Evolutionary conservation across 139 green algal genomes (phyloP), one percentile per base, ranked within the genome.

Genomic region (Tetradesmus obliquus): DNA sequence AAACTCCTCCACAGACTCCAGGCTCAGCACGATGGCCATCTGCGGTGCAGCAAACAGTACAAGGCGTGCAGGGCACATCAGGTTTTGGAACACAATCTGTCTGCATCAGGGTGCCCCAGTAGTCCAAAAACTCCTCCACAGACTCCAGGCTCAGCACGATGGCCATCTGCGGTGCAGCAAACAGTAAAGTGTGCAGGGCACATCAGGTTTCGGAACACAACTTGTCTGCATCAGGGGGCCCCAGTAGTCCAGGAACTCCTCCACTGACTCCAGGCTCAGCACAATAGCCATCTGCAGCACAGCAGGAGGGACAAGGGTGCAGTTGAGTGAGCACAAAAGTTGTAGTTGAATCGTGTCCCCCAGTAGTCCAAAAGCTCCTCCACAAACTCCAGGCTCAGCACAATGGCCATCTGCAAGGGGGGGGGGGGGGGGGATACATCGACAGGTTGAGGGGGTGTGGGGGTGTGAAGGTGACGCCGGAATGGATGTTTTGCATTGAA

Each of bases 161-260:
- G 15, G 97, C 97, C 92, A 98, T 98, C 95, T 99, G 97, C 79
- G 62, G n/a, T 13, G 12, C 32, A 66, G 54, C 66, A 69, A 80
- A 17, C 74, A 72, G 5, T 24, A 45, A 45, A 45, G 32, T 45
- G 32, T 45, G 32, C 32, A 45, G 32, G 32, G 32, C 32, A 45
- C 32, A 45, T 45, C 32, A 45, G 32, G 32, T 45, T 45, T 45
- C 32, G 32, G 32, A 45, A 45, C 32, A 45, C 32, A 45, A 45
- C 0, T 45, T 45, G 32, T 45, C 32, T 45, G 32, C 32, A 45
- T 45, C 32, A 45, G 32, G 32, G 32, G 32, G 5, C 94, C 95
- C 96, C 96, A 98, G 91, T 97, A 97, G 57, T 99, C 97, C 22
- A 96, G 72, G 45, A 98, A 94, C 94, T 99, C 98, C 2, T 93